Evolutionary conservation across 345 rosid genomes (phyloP), one percentile per base, ranked within the genome.

Genomic region (Lepidium sativum): DNA sequence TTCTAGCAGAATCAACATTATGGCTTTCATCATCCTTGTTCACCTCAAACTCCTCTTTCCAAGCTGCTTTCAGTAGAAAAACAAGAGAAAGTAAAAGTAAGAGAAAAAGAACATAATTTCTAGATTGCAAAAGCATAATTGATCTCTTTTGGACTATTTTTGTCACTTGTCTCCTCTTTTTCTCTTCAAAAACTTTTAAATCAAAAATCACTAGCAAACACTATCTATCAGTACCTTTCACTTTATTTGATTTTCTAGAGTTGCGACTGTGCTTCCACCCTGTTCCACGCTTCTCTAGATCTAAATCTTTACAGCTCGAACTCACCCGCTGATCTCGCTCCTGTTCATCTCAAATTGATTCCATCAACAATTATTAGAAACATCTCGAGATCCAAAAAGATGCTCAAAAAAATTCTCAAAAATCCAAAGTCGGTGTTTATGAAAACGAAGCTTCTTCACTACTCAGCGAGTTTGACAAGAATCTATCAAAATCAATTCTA

Each of bases 1-100:
- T 90, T 63, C 97, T 86, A 6, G 92, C 95, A 34, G 97, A 87
- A 74, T 83, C 92, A 37, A 72, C 53, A 17, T 76, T 77, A 42
- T 75, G 82, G 52, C 27, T 72, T 41, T 79, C 85, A 60, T 80
- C 88, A 39, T 83, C 87, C 44, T 60, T 29, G 8, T 47, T 67
- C 6, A 74, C 72, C 27, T 60, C 80, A 39, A 37, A 78, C 79
- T 82, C 83, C 40, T 80, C 83, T 75, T 65, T 81, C 74, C 71
- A 80, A 75, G 73, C 92, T 77, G 82, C 76, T 27, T 35, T 35
- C 45, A 57, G 65, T 66, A 80, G 72, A 13, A 47, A 63, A 37
- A 68, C 35, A 60, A 62, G 59, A 64, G 63, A 39, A 27, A 71
- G 58, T 8, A 65, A 60, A 53, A 69, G 14, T 34, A 67, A 17